Conservation (phyloP, 345 rosid species). For the Syzygium grande region DNA sequence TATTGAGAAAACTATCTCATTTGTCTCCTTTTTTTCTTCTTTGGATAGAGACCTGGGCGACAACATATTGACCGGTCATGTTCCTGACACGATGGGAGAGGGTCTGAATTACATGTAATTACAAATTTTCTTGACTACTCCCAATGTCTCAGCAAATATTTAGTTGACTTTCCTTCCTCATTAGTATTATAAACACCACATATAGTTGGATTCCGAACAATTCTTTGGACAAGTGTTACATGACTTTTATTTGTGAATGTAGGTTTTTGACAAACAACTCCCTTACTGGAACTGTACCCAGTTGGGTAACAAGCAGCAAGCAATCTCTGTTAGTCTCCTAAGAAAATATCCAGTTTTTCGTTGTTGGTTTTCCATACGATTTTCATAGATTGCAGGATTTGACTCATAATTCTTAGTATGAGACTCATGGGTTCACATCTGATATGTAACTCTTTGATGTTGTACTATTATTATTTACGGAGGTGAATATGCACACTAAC, state of each 20-base stretch:
- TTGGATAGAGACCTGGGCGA: conserved; percentile 68
- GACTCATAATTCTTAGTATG: neutral
- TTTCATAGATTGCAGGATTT: neutral
- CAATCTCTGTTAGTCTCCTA: conserved; percentile 29
- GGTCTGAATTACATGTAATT: conserved; percentile 38
- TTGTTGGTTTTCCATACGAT: neutral
- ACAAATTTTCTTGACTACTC: neutral
- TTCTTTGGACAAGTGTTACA: neutral
- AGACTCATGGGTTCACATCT: neutral
- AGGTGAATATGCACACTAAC: neutral
- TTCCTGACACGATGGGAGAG: conserved; percentile 26
- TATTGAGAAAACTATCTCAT: neutral
- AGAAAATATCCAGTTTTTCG: neutral
- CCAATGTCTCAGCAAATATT: neutral
- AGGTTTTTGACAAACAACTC: conserved; percentile 80
- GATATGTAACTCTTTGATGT: neutral
- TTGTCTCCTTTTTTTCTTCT: neutral
- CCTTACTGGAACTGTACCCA: conserved; percentile 54
- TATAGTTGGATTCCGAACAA: neutral
- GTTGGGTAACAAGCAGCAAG: conserved; percentile 25
- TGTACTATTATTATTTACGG: neutral
- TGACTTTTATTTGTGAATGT: neutral
- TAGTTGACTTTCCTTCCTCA: neutral
- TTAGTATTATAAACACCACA: neutral
- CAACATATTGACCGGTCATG: conserved; percentile 52